A percentile compares a stretch with the other conserved stretches of the same genome.
Conservation (phyloP, 2,329 filamentous ascomycete species). For the Colletotrichum falcatum region DNA sequence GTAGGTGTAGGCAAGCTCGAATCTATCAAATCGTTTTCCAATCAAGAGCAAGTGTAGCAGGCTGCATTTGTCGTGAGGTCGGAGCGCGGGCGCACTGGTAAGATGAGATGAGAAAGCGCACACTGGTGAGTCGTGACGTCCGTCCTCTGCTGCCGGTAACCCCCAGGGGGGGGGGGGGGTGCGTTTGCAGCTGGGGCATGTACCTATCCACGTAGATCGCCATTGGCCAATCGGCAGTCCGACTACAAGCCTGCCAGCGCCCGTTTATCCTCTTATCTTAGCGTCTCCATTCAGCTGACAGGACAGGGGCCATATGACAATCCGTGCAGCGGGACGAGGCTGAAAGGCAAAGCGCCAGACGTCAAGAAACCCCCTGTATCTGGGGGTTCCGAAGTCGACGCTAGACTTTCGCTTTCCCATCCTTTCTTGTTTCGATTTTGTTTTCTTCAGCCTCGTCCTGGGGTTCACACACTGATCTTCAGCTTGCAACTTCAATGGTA, state of each 20-base stretch:
- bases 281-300: background rate
- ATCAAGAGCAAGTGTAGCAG: background rate
- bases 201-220: too few species aligned
- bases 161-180: too few species aligned
- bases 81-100: conserved; percentile 1
- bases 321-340: conserved; percentile 31
- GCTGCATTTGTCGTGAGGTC: background rate
- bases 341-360: conserved; percentile 17
- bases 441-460: conserved; percentile 16
- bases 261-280: conserved; percentile 20
- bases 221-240: conserved; percentile 34
- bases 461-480: background rate
- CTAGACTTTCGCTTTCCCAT: conserved; percentile 12
- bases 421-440: background rate
- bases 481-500: background rate
- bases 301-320: background rate
- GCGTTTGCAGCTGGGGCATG: background rate
- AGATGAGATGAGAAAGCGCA: conserved; percentile 22
- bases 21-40: background rate
- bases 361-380: conserved; percentile 30
- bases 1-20: background rate
- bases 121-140: too few species aligned
- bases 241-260: background rate
- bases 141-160: background rate
- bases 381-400: conserved; percentile 9